These are phyloP conservation scores for Tolypocladium capitatum DNA, from an alignment of 2,329 filamentous ascomycete genomes.

Conservation along the genomic window DNA sequence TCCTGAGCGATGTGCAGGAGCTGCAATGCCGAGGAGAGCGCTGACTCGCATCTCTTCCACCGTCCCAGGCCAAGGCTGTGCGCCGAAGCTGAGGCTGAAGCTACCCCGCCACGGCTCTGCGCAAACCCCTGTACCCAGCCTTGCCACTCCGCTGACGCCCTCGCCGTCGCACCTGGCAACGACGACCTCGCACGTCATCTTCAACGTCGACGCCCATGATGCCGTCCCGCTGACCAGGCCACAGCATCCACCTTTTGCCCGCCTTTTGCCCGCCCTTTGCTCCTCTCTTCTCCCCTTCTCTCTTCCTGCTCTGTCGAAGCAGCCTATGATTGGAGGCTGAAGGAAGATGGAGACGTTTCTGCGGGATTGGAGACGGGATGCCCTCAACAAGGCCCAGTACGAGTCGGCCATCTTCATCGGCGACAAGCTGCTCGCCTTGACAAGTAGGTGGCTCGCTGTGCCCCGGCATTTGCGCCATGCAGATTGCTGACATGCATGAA, in stretches of 20 bases:
- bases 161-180: not conserved
- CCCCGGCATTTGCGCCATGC: not conserved
- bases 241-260: not conserved
- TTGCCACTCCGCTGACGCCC: not conserved
- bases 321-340: not conserved
- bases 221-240: not conserved
- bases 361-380: constrained; percentile 88
- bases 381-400: constrained; percentile 89
- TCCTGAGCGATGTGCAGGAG: not conserved
- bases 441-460: constrained; percentile 46
- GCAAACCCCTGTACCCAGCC: not conserved
- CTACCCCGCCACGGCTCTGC: constrained; percentile 2
- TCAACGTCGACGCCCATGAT: not conserved
- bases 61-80: not conserved
- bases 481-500: not conserved
- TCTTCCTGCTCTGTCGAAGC: not conserved
- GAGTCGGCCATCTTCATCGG: constrained; percentile 94
- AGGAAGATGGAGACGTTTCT: constrained; percentile 79
- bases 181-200: not conserved
- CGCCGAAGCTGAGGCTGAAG: not conserved
- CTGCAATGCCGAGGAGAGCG: not conserved
- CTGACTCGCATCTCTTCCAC: not conserved
- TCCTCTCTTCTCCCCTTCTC: too few species aligned
- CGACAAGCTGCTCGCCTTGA: constrained; percentile 90
- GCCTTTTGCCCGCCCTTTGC: too few species aligned